phyloP scores from a whole-genome alignment of 257 asterid species.

The Solanum gracilifrons region DNA sequence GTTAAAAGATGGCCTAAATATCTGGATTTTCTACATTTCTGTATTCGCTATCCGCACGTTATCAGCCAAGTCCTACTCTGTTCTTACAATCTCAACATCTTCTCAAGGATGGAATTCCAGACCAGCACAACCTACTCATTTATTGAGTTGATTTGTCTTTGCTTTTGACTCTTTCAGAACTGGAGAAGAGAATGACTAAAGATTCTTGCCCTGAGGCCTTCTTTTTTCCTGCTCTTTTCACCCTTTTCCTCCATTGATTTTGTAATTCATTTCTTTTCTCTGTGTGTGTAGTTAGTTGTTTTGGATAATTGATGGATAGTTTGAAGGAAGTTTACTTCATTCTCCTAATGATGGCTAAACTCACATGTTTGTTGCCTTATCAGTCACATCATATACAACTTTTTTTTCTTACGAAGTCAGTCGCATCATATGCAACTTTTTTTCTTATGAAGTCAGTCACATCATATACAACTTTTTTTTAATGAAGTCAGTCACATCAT shows the following conservation, averaged over 20 bases:
- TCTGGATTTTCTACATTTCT: not conserved
- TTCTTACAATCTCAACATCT: not conserved
- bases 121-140: not conserved
- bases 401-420: not conserved
- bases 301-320: not conserved
- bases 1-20: not conserved
- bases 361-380: not conserved
- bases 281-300: not conserved
- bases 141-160: not conserved
- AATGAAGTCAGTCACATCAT: not conserved
- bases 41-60: not conserved
- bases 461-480: not conserved
- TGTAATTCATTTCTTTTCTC: not conserved
- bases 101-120: not conserved
- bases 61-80: not conserved
- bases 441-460: not conserved
- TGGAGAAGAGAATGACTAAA: not conserved
- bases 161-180: not conserved
- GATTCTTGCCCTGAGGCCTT: not conserved
- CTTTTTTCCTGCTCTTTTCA: not conserved
- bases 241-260: not conserved
- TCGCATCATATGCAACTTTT: not conserved
- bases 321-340: not conserved
- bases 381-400: not conserved
- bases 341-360: not conserved